Base-by-base conservation (phyloP, 805 yeast species). In the Candida hungchunana region DNA sequence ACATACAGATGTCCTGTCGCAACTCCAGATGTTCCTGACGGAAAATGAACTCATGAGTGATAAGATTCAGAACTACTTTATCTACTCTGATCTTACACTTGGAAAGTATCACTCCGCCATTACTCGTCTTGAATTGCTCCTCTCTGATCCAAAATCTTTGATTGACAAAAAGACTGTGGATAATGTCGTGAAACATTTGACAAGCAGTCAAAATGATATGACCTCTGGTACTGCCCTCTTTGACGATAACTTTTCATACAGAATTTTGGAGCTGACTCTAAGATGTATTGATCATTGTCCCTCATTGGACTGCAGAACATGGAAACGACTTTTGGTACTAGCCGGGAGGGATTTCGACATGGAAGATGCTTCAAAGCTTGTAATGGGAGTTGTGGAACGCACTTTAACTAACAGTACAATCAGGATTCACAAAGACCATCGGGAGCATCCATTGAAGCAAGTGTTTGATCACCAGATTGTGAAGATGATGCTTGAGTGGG, bases 361-460 rank as follows among this genome's bases (percentile, higher is more conserved):
- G 34, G 42, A 37, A 11, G 40, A 46, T 18, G 18, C 44, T 3
- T 32, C 34, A 5, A 16, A 19, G 10, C 41, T 48, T 26, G 31
- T 39, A 18, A 14, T 43, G 26, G 37, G 40, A 17, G 37, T 42
- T 31, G 36, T 32, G 16, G 32, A 37, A n/a, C 13, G 36, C 7
- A 14, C 43, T 10, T 29, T 18, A 12, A 16, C 21, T 13, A 28
- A 22, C 11, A 26, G 29, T 8, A 22, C 23, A 0, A 13, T 16
- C 5, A 32, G 30, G 14, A 19, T 43, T 7, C 39, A 45, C 20
- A 16, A 44, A 7, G 16, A 40, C 2, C 43, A 45, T 30, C 12
- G 11, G 2, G 26, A 28, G 3, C 53, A 53, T 23, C 53, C 53
- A 12, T 15, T 53, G 18, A 29, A 44, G n/a, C 40, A 41, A 11